These are phyloP conservation scores for Trichoderma asperellum DNA, from an alignment of 2,329 filamentous ascomycete species.

Conservation along the genomic window DNA sequence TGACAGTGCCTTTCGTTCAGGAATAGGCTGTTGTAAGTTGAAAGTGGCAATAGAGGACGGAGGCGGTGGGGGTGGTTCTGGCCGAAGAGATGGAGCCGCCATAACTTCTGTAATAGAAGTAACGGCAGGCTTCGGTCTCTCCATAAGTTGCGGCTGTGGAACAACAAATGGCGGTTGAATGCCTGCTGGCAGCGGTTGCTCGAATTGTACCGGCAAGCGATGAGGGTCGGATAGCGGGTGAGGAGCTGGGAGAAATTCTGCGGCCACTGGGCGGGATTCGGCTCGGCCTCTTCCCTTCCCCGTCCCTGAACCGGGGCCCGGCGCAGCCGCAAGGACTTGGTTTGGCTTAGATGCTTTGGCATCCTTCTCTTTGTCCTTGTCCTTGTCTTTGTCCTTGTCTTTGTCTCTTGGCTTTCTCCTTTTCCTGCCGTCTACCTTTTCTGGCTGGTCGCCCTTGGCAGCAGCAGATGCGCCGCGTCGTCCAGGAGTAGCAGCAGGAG, in stretches of 20 bases:
- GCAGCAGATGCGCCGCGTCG: constrained; percentile 50
- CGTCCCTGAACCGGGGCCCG: constrained; percentile 40
- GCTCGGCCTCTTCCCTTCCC: constrained; percentile 58
- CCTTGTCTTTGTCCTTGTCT: constrained; percentile 36
- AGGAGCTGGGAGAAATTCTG: constrained; percentile 48
- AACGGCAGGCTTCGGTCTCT: constrained; percentile 43
- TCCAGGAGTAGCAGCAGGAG: constrained; percentile 61
- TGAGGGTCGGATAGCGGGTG: constrained; percentile 45
- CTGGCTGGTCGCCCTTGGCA: constrained; percentile 49
- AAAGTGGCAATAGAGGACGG: constrained; percentile 56
- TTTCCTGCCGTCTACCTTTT: constrained; percentile 51
- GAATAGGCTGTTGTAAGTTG: constrained; percentile 49
- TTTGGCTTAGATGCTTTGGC: constrained; percentile 45
- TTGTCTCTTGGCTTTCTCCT: constrained; percentile 49
- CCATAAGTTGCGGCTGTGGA: constrained; percentile 39
- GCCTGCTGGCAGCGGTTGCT: constrained; percentile 45
- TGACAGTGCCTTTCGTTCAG: constrained; percentile 56
- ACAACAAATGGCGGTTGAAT: constrained; percentile 49
- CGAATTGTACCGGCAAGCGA: constrained; percentile 50
- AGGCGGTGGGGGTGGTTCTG: constrained; percentile 54
- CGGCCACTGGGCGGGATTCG: constrained; percentile 52
- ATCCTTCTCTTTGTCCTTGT: constrained; percentile 26
- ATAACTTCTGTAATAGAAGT: constrained; percentile 57
- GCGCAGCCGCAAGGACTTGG: constrained; percentile 53
- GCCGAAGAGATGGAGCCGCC: constrained; percentile 60